These are phyloP conservation scores for Pythium aristosporum DNA, from an alignment of 352 stramenopile species.

Conservation along the genomic window DNA sequence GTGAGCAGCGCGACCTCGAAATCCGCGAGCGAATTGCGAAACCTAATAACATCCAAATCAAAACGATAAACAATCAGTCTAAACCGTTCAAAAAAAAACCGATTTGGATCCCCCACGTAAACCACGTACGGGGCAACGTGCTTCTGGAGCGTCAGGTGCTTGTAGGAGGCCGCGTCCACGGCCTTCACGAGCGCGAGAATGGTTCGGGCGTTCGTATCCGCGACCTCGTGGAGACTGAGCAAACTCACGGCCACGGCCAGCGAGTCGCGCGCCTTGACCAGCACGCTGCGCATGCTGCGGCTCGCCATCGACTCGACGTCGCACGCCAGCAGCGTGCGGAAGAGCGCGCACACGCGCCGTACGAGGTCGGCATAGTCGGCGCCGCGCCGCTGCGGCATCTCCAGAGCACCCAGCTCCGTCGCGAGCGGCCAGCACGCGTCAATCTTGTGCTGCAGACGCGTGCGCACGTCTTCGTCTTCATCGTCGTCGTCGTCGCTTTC, in stretches of 20 bases:
- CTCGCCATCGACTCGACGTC: constrained; percentile 17
- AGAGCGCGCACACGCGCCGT: constrained; percentile 13
- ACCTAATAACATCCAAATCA: constrained; percentile 12
- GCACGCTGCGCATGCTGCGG: constrained; percentile 26
- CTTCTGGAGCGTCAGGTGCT: constrained; percentile 23
- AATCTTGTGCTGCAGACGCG: constrained; percentile 10
- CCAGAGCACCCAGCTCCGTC: constrained; percentile 16
- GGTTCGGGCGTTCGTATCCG: constrained; percentile 2
- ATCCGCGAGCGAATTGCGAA: constrained; percentile 25
- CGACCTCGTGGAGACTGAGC: constrained; percentile 22
- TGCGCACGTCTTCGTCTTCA: constrained; percentile 12
- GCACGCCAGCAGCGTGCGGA: constrained; percentile 13
- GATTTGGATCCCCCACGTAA: background rate
- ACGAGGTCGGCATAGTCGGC: constrained; percentile 23
- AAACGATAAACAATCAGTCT: background rate
- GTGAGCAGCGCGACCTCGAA: constrained; percentile 25
- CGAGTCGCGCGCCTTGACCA: constrained; percentile 25
- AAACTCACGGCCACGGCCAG: constrained; percentile 28
- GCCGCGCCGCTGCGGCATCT: constrained; percentile 22
- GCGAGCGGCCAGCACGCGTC: constrained; percentile 28
- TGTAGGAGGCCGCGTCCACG: constrained; percentile 18
- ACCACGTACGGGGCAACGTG: constrained; percentile 23
- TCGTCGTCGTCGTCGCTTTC: constrained; percentile 11
- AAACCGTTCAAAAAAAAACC: background rate
- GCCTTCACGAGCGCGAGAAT: constrained; percentile 26